Percentiles rank a stretch among this genome's conserved stretches.
These are phyloP conservation scores for Mycena sanguinolenta DNA, from an alignment of 768 basidiomycete genomes.

Conservation along the genomic window DNA sequence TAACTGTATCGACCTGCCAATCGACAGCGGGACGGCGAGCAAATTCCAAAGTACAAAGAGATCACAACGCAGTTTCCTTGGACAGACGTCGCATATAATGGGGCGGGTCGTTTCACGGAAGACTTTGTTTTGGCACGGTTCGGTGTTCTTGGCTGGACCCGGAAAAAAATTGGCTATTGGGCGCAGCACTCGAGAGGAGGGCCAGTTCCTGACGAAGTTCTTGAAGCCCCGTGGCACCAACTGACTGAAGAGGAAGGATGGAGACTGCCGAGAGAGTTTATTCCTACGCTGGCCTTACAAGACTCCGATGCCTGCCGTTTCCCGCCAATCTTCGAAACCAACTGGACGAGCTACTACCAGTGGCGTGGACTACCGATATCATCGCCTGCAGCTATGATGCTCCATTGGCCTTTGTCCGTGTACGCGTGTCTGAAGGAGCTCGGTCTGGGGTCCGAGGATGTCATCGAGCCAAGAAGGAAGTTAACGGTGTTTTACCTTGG, in stretches of 20 bases:
- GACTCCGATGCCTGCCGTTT: slow-evolving; percentile 39
- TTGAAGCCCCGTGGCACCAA: slow-evolving; percentile 20
- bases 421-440: slow-evolving; percentile 54
- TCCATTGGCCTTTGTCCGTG: slow-evolving; percentile 58
- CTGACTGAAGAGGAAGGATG: slow-evolving; percentile 50
- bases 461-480: slow-evolving; percentile 25
- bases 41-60: not conserved
- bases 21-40: slow-evolving; percentile 19
- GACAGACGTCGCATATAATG: slow-evolving; percentile 19
- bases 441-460: slow-evolving; percentile 41
- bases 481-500: slow-evolving; percentile 26
- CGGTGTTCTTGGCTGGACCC: slow-evolving; percentile 12
- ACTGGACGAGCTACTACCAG: slow-evolving; percentile 60
- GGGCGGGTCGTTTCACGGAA: not conserved
- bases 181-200: not conserved
- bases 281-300: slow-evolving; percentile 52
- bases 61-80: slow-evolving; percentile 25
- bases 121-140: slow-evolving; percentile 8
- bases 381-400: slow-evolving; percentile 58
- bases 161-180: slow-evolving; percentile 26
- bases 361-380: slow-evolving; percentile 59
- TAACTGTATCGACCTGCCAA: not conserved
- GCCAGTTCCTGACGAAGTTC: not conserved
- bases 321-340: slow-evolving; percentile 42
- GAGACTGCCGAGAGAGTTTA: slow-evolving; percentile 48